Base-by-base conservation (phyloP, 345 rosid species). In the Cochlearia excelsa region DNA sequence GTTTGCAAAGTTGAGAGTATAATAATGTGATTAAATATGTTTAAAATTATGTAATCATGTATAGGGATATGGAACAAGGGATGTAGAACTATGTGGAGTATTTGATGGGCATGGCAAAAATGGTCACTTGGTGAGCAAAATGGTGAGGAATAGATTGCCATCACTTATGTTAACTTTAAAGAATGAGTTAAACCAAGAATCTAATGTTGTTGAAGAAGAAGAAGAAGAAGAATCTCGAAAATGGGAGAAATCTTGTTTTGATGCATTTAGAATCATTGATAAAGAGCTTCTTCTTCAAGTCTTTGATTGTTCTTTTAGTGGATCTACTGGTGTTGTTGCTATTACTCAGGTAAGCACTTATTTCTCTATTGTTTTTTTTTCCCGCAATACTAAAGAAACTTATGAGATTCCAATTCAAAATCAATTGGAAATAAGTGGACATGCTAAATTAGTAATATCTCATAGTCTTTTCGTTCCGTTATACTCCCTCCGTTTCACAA, bases 21-120 rank as follows among this genome's bases (percentile, higher is more conserved):
- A 61, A 16, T 16, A 40, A 1, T 39, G 29, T 52, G 44, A 43
- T 46, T 44, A 35, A 51, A 33, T 37, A 4, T 37, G 6, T 6
- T 37, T 4, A 1, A 37, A 37, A 61, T 3, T 4, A 2, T 23
- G 35, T 11, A 54, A 54, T 45, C 5, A 4, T 9, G 1, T 51
- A 70, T 51, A 70, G 94, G 86, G 84, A 6, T 87, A 83, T 68
- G 95, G 83, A 65, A 45, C 26, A 64, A 75, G 63, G 26, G 77
- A 65, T 10, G 86, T 83, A 54, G 81, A 64, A 6, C 73, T 88
- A 33, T 81, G 85, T 64, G 95, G 86, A 51, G 95, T 88, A 23
- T 88, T 85, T 68, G 98, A 91, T 62, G 98, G 98, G 10, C 96
- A 91, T 57, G 98, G 98, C 41, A 78, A 77, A 72, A 81, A 68